These are phyloP conservation scores for Phytopythium helicoides DNA, from an alignment of 352 stramenopile genomes.

Conservation along the genomic window DNA sequence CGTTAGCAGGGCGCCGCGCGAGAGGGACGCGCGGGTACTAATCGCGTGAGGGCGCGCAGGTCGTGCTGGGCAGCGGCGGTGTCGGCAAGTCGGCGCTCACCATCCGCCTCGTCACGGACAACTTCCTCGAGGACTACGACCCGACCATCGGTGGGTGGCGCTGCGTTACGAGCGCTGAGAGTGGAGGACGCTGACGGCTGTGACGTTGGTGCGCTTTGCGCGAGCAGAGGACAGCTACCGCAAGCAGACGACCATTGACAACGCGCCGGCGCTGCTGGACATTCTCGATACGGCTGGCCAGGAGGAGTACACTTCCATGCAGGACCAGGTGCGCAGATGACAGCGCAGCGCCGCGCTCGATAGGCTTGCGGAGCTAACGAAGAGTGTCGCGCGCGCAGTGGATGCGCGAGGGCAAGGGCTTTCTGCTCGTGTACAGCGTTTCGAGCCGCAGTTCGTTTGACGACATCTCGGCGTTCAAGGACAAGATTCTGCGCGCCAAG, in stretches of 20 bases:
- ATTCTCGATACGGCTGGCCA: conserved; percentile 92
- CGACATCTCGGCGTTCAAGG: conserved; percentile 86
- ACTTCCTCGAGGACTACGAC: conserved; percentile 93
- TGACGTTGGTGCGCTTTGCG: too few relatives aligned
- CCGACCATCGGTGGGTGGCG: conserved; percentile 78
- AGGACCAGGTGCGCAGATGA: conserved; percentile 76
- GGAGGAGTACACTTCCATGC: conserved; percentile 92
- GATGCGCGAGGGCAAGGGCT: conserved; percentile 92
- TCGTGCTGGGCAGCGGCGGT: conserved; percentile 88
- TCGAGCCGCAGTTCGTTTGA: conserved; percentile 90
- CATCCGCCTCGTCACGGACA: conserved; percentile 90
- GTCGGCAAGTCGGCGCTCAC: conserved; percentile 92
- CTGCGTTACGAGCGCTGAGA: background rate
- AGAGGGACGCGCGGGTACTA: background rate
- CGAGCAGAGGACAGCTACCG: conserved; percentile 92
- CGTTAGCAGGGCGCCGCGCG: background rate
- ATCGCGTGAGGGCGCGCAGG: conserved; percentile 20
- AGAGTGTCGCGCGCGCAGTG: conserved; percentile 44
- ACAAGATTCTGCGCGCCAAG: conserved; percentile 90
- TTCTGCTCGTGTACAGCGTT: conserved; percentile 89
- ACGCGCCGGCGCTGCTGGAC: conserved; percentile 77
- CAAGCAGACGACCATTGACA: conserved; percentile 88
- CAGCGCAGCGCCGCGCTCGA: background rate
- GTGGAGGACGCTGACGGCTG: background rate
- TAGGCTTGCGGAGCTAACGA: background rate